phyloP scores from a whole-genome alignment of 306 rosid species.

The Trichosanthes cucumerina region DNA sequence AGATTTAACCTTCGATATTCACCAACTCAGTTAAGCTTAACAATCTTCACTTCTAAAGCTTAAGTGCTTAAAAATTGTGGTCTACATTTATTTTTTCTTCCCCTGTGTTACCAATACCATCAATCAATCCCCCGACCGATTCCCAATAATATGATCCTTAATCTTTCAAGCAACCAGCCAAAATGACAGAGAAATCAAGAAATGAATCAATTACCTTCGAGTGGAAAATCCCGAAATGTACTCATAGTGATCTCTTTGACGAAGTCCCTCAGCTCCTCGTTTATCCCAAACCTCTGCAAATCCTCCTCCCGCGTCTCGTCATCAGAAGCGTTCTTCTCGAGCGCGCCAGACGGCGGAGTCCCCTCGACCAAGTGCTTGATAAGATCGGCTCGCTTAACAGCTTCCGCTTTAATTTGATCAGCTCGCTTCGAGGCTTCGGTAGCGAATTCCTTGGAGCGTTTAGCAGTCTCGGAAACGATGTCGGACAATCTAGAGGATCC shows the following conservation, averaged over 20 bases:
- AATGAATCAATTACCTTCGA: slow-evolving; percentile 30
- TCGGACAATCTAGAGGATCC: slow-evolving; percentile 30
- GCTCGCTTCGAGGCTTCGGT: slow-evolving; percentile 56
- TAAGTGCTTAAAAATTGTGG: not conserved
- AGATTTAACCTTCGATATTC: not conserved
- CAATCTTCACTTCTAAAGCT: not conserved
- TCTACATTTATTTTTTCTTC: not conserved
- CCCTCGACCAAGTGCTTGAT: slow-evolving; percentile 26
- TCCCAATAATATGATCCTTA: not conserved
- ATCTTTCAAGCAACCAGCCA: not conserved
- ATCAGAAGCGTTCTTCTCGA: not conserved
- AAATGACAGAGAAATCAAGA: not conserved
- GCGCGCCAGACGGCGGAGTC: slow-evolving; percentile 3
- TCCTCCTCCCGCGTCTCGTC: slow-evolving; percentile 10
- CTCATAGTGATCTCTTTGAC: slow-evolving; percentile 46
- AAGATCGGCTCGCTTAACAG: slow-evolving; percentile 28
- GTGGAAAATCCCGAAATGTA: slow-evolving; percentile 51
- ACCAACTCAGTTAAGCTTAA: not conserved
- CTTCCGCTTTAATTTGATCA: slow-evolving; percentile 25
- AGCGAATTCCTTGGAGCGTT: slow-evolving; percentile 37
- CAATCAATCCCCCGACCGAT: not conserved
- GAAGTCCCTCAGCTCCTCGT: slow-evolving; percentile 55
- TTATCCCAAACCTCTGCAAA: slow-evolving; percentile 40
- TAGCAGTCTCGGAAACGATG: slow-evolving; percentile 34
- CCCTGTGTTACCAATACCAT: not conserved